phyloP scores from a whole-genome alignment of 805 yeast species.

The Candida coquimbonensis region DNA sequence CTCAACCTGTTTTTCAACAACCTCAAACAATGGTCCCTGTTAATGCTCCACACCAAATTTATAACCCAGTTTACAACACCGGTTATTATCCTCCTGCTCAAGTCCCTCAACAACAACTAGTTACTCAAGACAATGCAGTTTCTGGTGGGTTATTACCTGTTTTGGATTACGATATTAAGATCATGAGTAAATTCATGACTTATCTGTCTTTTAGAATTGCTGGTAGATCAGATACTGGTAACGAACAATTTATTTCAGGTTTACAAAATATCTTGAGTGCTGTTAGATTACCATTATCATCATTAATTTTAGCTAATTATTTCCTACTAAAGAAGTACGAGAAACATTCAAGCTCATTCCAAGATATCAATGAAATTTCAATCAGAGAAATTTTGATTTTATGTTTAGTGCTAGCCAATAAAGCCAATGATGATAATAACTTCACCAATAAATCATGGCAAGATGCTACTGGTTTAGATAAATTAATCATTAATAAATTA shows the following conservation, averaged over 20 bases:
- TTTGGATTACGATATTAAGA: conserved; percentile 70
- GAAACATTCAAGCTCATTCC: conserved; percentile 25
- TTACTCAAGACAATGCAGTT: conserved; percentile 12
- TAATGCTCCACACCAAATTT: conserved; percentile 1
- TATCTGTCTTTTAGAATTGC: conserved; percentile 67
- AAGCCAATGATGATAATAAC: conserved; percentile 93
- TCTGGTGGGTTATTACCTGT: conserved; percentile 72
- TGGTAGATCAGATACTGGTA: conserved; percentile 38
- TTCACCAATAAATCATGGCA: conserved; percentile 94
- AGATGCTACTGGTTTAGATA: conserved; percentile 81
- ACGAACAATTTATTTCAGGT: conserved; percentile 44
- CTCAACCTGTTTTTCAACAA: neutral
- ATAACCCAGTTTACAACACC: conserved; percentile 7
- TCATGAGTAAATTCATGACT: conserved; percentile 75
- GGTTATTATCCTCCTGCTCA: conserved; percentile 4
- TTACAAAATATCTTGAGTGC: conserved; percentile 70
- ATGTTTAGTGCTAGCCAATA: conserved; percentile 79
- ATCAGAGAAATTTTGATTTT: conserved; percentile 54
- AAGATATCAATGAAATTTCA: conserved; percentile 25
- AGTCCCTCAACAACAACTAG: neutral
- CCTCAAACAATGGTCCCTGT: conserved; percentile 1
- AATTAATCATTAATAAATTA: conserved; percentile 49
- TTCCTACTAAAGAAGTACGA: conserved; percentile 61
- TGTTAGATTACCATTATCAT: conserved; percentile 79
- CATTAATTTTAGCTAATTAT: conserved; percentile 73